A percentile compares a stretch with the other conserved stretches of the same genome.
Conservation (phyloP, 495 filamentous ascomycete genomes). For the Astrothelium macrocarpum region DNA sequence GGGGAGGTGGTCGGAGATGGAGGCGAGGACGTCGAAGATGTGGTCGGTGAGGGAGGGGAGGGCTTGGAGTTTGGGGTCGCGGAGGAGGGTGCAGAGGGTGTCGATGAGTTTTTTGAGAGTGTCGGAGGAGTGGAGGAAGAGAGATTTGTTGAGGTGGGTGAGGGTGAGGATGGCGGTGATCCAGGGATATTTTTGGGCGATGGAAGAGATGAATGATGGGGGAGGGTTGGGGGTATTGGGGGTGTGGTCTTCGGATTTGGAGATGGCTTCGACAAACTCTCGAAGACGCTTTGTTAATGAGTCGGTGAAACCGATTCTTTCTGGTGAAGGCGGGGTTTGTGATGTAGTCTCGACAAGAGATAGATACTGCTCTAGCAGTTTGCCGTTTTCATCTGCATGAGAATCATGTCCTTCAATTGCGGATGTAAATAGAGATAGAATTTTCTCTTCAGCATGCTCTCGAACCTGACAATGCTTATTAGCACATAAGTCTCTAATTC, state of each 20-base stretch:
- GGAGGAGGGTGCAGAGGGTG: slow-evolving; percentile 10
- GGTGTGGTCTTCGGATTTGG: background rate
- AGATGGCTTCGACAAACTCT: slow-evolving; percentile 2
- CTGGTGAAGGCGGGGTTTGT: background rate
- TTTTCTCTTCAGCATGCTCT: slow-evolving; percentile 3
- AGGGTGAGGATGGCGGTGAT: slow-evolving; percentile 5
- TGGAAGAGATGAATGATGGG: background rate
- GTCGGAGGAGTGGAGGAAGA: slow-evolving; percentile 20
- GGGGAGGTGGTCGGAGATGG: slow-evolving; percentile 18
- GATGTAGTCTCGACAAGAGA: background rate
- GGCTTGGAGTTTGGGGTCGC: slow-evolving; percentile 9
- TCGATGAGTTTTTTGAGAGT: slow-evolving; percentile 14
- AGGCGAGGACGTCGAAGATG: slow-evolving; percentile 15
- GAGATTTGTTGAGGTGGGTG: slow-evolving; percentile 12
- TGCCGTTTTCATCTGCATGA: background rate
- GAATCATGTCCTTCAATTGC: background rate
- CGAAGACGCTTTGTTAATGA: background rate
- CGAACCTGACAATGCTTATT: background rate
- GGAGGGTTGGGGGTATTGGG: background rate
- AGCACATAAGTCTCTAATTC: slow-evolving; percentile 9
- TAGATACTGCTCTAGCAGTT: background rate
- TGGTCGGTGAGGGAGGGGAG: slow-evolving; percentile 4
- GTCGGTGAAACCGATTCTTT: background rate
- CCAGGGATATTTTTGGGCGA: background rate
- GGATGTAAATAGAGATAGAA: background rate